Percentiles rank a stretch among this genome's conserved stretches.
Evolutionary conservation across 306 rosid species (phyloP).

Genomic region (Hippophae gyantsensis): DNA sequence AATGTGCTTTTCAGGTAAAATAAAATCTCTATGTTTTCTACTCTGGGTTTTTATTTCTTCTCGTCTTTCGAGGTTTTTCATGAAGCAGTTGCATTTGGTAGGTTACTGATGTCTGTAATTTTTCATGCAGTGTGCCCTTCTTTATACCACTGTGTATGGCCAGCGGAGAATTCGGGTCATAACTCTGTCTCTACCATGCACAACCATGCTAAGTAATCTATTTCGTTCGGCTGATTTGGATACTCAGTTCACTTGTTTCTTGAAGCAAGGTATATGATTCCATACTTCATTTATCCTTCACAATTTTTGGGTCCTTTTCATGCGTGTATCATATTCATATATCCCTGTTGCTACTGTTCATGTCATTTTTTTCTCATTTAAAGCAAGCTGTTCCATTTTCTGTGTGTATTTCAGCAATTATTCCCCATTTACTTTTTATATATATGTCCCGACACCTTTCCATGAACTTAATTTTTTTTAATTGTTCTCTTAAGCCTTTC

Average conservation of each 20-base stretch:
- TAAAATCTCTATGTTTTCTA: conserved; percentile 14
- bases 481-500: no score
- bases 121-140: conserved; percentile 71
- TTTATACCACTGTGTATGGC: conserved; percentile 85
- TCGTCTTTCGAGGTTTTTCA: conserved; percentile 6
- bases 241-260: conserved; percentile 87
- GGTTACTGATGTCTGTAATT: neutral
- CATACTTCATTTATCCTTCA: neutral
- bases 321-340: neutral
- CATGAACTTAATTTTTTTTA: no score
- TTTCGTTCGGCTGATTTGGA: conserved; percentile 97
- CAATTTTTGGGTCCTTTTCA: neutral
- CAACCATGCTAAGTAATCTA: conserved; percentile 87
- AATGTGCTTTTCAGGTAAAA: conserved; percentile 90
- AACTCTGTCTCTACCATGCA: conserved; percentile 86
- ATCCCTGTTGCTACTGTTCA: neutral
- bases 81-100: neutral
- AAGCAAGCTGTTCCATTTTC: neutral
- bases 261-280: conserved; percentile 75
- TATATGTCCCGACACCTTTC: no score
- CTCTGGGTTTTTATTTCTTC: conserved; percentile 11
- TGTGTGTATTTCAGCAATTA: neutral
- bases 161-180: conserved; percentile 89
- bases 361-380: conserved; percentile 4
- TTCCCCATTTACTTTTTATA: no score